A percentile compares a stretch with the other conserved stretches of the same genome.
Evolutionary conservation across 306 rosid species (phyloP).

Genomic region (Astragalus membranaceus): DNA sequence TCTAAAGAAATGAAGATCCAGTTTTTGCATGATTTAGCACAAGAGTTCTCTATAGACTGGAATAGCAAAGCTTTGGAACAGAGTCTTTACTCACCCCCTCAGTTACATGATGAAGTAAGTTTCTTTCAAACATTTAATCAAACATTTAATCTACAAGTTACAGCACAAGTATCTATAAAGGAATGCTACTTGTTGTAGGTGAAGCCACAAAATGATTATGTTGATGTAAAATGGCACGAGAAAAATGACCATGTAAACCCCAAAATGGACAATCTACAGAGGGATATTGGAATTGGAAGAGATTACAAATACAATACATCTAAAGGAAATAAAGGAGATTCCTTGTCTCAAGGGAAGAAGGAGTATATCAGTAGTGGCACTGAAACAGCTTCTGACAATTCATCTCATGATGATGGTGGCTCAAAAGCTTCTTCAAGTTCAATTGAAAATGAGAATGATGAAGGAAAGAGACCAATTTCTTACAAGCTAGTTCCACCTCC

Average conservation of each 20-base stretch:
- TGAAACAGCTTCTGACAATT: slow-evolving; percentile 36
- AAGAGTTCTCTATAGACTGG: slow-evolving; percentile 63
- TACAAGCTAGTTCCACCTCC: slow-evolving; percentile 44
- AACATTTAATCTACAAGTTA: no score
- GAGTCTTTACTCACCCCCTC: slow-evolving; percentile 27
- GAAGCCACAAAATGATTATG: slow-evolving; percentile 4
- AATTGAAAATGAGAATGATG: slow-evolving; percentile 45
- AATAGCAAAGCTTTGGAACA: slow-evolving; percentile 61
- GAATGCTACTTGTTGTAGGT: slow-evolving; percentile 30
- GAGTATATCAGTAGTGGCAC: slow-evolving; percentile 30
- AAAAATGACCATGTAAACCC: slow-evolving; percentile 6
- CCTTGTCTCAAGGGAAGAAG: slow-evolving; percentile 7
- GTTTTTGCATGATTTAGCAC: slow-evolving; percentile 50
- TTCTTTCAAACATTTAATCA: background rate
- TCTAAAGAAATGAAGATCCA: slow-evolving; percentile 71
- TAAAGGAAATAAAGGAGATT: background rate
- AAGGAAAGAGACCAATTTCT: slow-evolving; percentile 27
- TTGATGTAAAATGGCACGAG: slow-evolving; percentile 1
- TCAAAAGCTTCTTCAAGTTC: slow-evolving; percentile 40
- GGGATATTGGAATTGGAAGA: no score
- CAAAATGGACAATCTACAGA: background rate
- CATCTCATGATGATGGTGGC: slow-evolving; percentile 31
- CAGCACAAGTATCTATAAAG: background rate
- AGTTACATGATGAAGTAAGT: slow-evolving; percentile 33
- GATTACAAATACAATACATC: background rate